Conservation (phyloP, 148 eudicot species). For the Camellia japonica region DNA sequence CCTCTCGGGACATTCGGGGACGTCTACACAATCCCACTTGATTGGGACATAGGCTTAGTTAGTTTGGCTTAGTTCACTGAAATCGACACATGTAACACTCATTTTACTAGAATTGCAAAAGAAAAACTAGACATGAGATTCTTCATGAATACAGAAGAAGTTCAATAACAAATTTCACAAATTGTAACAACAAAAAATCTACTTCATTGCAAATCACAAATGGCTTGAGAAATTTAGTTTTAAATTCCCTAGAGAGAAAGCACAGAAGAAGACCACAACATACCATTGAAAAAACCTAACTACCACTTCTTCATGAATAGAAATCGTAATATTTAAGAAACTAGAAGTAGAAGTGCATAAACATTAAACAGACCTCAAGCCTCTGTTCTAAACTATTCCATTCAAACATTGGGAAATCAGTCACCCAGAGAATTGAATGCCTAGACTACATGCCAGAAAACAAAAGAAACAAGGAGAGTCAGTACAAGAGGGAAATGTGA, state of each 20-base stretch:
- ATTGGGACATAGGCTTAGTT: too few species aligned
- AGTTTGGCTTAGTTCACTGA: too few species aligned
- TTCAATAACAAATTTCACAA: not conserved
- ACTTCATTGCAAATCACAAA: not conserved
- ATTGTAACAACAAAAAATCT: not conserved
- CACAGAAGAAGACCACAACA: not conserved
- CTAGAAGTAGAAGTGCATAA: not conserved
- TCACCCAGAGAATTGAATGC: conserved; percentile 92
- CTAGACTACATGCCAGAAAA: conserved; percentile 44
- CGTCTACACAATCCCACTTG: too few species aligned
- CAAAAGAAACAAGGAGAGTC: conserved; percentile 13
- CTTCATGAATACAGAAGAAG: not conserved
- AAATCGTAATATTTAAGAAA: not conserved
- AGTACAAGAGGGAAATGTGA: not conserved
- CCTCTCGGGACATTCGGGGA: too few species aligned
- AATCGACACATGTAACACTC: not conserved
- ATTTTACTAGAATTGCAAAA: not conserved
- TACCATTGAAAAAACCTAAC: conserved; percentile 1
- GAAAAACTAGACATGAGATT: not conserved
- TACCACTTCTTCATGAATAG: not conserved
- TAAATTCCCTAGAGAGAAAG: conserved; percentile 4
- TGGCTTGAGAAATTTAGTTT: not conserved
- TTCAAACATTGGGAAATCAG: conserved; percentile 98
- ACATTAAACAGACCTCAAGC: conserved; percentile 65
- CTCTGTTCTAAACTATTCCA: conserved; percentile 89